Conservation (phyloP, 805 yeast species). For the Candida morakotiae region DNA sequence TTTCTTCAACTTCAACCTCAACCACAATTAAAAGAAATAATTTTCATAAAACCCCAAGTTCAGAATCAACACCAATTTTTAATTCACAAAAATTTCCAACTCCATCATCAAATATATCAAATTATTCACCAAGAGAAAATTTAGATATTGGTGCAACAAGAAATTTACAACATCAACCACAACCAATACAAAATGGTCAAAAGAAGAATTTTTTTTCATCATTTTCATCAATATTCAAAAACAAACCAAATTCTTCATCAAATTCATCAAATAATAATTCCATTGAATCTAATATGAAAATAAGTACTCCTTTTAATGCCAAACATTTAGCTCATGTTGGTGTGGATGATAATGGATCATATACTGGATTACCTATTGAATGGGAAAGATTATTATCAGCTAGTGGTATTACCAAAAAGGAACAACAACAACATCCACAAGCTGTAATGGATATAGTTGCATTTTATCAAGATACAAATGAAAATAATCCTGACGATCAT, state of each 20-base stretch:
- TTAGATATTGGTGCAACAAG: conserved; percentile 3
- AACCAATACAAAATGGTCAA: neutral
- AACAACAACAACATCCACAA: conserved; percentile 87
- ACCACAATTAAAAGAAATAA: conserved; percentile 8
- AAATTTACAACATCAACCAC: conserved; percentile 5
- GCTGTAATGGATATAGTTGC: conserved; percentile 91
- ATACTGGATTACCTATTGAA: conserved; percentile 87
- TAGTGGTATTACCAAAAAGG: conserved; percentile 83
- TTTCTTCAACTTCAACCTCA: conserved; percentile 15
- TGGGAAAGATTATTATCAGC: conserved; percentile 84
- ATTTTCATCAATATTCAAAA: conserved; percentile 48
- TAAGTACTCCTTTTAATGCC: conserved; percentile 89
- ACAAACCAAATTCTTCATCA: conserved; percentile 15
- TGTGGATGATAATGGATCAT: conserved; percentile 80
- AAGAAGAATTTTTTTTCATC: conserved; percentile 14
- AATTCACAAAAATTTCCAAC: conserved; percentile 3
- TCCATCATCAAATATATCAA: conserved; percentile 1
- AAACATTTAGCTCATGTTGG: conserved; percentile 94
- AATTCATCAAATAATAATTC: conserved; percentile 7
- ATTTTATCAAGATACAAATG: conserved; percentile 64
- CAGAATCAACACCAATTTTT: conserved; percentile 8
- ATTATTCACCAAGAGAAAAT: conserved; percentile 4
- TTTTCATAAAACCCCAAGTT: conserved; percentile 8
- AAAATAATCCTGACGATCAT: conserved; percentile 35
- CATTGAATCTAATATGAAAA: conserved; percentile 43